Conservation (phyloP, 202 grass and related monocot genomes). For the Sporobolus alterniflorus region DNA sequence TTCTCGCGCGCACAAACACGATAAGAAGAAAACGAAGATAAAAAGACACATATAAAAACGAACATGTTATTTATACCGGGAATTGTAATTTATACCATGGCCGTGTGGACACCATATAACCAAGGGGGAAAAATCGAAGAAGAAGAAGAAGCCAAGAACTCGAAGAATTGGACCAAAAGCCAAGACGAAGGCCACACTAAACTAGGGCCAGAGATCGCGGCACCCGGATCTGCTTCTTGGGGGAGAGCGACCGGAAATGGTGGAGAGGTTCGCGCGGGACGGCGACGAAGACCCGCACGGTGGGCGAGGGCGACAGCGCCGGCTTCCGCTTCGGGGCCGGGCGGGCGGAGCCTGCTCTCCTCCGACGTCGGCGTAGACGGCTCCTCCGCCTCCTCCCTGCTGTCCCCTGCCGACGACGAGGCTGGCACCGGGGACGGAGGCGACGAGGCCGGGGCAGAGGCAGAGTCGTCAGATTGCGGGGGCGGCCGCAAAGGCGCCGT, state of each 20-base stretch:
- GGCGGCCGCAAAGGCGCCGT: constrained; percentile 33
- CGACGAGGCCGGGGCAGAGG: neutral
- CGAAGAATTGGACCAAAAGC: constrained; percentile 35
- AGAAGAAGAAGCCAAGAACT: neutral
- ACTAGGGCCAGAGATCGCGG: constrained; percentile 35
- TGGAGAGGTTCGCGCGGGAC: constrained; percentile 66
- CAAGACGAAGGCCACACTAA: constrained; percentile 5
- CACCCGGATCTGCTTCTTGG: constrained; percentile 82
- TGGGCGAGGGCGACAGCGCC: constrained; percentile 5
- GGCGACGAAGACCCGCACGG: constrained; percentile 35
- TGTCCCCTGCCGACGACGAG: neutral
- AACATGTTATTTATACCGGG: constrained; percentile 48
- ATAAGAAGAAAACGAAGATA: neutral
- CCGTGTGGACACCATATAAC: constrained; percentile 23
- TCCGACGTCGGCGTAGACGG: constrained; percentile 69
- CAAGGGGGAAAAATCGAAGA: neutral
- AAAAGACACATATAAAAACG: constrained; percentile 26
- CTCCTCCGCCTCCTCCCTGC: constrained; percentile 4
- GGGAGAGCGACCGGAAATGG: constrained; percentile 59
- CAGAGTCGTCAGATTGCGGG: too few species aligned
- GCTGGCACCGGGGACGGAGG: neutral
- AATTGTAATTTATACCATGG: constrained; percentile 60
- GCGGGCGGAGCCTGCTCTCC: constrained; percentile 48
- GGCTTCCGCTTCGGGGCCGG: constrained; percentile 36
- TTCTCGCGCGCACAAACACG: constrained; percentile 35